Evolutionary conservation across 306 rosid species (phyloP).

Genomic region (Sicyos baderoa): DNA sequence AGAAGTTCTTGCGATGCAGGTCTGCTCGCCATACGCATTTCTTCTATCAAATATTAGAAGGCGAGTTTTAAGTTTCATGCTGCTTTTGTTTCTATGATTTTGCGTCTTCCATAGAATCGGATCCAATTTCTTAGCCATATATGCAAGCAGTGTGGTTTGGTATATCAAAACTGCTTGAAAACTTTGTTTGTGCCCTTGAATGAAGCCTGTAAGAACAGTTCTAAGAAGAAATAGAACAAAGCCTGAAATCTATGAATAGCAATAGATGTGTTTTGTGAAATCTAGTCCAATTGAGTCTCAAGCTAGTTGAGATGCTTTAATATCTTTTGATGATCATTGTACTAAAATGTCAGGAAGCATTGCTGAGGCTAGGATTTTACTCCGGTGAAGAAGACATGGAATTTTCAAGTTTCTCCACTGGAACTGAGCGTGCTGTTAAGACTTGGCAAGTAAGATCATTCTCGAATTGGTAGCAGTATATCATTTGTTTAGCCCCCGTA

Average conservation of each 20-base stretch:
- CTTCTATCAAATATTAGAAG: slow-evolving; percentile 34
- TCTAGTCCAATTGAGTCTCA: too few relatives aligned
- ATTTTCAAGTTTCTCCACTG: slow-evolving; percentile 65
- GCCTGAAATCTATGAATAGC: too few relatives aligned
- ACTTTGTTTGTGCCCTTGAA: too few relatives aligned
- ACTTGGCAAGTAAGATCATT: slow-evolving; percentile 85
- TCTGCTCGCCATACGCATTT: slow-evolving; percentile 38
- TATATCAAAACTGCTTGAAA: neutral
- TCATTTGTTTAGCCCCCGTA: too few relatives aligned
- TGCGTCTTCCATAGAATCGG: neutral
- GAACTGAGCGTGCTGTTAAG: slow-evolving; percentile 88
- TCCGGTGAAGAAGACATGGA: slow-evolving; percentile 92
- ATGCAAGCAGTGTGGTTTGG: neutral
- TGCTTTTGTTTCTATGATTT: neutral
- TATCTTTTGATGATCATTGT: slow-evolving; percentile 3
- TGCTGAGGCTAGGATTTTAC: slow-evolving; percentile 72
- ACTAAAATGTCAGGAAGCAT: slow-evolving; percentile 52
- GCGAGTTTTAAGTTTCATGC: slow-evolving; percentile 33
- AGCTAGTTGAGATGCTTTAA: neutral
- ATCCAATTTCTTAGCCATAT: neutral
- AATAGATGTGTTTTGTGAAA: too few relatives aligned
- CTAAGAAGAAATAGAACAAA: too few relatives aligned
- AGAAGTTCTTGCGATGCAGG: slow-evolving; percentile 81
- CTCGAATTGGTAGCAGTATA: neutral
- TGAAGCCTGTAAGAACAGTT: neutral